A percentile compares a stretch with the other conserved stretches of the same genome.
Evolutionary conservation across 176 grass and related monocot genomes (phyloP).

Genomic region (Oryza meyeriana): DNA sequence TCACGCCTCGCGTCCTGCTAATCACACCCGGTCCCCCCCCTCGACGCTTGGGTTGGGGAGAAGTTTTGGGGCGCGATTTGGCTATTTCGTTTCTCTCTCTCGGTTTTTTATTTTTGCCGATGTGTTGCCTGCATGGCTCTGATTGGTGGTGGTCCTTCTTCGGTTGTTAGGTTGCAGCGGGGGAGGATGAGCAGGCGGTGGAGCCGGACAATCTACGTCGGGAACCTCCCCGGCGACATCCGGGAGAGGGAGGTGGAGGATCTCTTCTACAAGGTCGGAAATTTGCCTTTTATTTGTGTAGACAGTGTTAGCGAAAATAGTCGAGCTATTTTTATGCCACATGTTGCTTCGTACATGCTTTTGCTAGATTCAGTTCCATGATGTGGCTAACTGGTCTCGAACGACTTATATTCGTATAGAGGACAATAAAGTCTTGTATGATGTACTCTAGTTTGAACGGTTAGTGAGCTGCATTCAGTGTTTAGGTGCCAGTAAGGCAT

Average conservation of each 20-base stretch:
- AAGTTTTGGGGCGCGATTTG: neutral
- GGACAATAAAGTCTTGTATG: neutral
- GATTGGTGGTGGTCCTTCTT: neutral
- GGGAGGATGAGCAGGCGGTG: conserved; percentile 79
- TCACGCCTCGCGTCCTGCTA: neutral
- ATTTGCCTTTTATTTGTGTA: neutral
- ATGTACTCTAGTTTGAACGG: neutral
- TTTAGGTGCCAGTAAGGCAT: neutral
- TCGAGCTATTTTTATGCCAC: neutral
- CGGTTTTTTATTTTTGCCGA: neutral
- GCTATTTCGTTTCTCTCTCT: neutral
- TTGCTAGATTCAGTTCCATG: neutral
- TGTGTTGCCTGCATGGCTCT: neutral
- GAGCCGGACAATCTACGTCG: conserved; percentile 87
- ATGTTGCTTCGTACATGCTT: neutral
- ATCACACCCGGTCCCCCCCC: neutral
- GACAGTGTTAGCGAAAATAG: neutral
- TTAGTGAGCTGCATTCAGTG: neutral
- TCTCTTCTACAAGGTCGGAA: conserved; percentile 72
- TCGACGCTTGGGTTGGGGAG: neutral
- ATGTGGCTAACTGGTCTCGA: neutral
- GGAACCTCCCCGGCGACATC: conserved; percentile 94
- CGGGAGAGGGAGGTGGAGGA: conserved; percentile 95
- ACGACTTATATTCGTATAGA: neutral
- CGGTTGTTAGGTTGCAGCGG: neutral